phyloP scores from a whole-genome alignment of 2,329 filamentous ascomycete genomes.

The Periconia sp. region DNA sequence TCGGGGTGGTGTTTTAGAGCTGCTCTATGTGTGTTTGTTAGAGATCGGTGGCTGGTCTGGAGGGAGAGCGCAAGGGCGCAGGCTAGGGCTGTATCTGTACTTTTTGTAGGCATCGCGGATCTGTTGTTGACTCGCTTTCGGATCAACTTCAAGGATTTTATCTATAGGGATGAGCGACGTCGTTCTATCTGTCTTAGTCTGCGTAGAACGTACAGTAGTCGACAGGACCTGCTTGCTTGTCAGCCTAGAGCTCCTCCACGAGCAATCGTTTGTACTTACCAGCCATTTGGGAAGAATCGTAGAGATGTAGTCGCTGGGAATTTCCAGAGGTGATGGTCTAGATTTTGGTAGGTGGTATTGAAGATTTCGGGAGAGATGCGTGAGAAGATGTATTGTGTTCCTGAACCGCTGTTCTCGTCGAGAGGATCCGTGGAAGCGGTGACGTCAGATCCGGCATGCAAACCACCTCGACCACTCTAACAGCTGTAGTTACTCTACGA shows the following conservation, averaged over 20 bases:
- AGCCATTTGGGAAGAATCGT: conserved; percentile 17
- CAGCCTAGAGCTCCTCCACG: conserved; percentile 11
- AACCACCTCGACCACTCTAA: too few species aligned
- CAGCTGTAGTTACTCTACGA: too few species aligned
- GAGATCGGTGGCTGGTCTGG: neutral
- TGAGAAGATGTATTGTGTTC: too few species aligned
- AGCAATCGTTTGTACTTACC: conserved; percentile 12
- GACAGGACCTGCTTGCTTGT: conserved; percentile 18
- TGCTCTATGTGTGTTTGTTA: conserved; percentile 55
- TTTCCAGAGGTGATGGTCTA: too few species aligned
- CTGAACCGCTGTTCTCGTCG: too few species aligned
- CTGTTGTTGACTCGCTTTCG: conserved; percentile 76
- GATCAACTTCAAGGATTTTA: conserved; percentile 64
- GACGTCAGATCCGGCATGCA: too few species aligned
- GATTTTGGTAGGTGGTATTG: too few species aligned
- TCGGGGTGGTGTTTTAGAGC: conserved; percentile 93
- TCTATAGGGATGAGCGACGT: conserved; percentile 11
- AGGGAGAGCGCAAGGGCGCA: neutral
- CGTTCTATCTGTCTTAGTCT: neutral
- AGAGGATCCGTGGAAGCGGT: too few species aligned
- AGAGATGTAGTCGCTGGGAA: neutral
- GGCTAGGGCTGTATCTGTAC: conserved; percentile 44
- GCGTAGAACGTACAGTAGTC: conserved; percentile 27
- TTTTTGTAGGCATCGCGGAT: conserved; percentile 95
- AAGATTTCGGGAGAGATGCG: too few species aligned